Evolutionary conservation across 1,284 basidiomycete genomes (phyloP).

Genomic region (Psilocybe mexicana): DNA sequence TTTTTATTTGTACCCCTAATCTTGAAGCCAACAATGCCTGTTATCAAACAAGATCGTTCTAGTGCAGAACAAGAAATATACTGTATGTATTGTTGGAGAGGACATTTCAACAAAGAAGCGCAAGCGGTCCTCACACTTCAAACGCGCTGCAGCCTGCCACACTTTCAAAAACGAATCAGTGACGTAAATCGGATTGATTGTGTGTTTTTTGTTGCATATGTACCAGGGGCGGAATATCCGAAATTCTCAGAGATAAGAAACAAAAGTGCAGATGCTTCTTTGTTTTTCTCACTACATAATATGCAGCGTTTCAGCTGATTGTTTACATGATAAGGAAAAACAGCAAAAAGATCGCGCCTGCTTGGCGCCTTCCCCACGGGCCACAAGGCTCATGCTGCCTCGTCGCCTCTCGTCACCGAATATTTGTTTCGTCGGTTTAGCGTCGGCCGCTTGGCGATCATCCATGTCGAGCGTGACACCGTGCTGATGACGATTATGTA

Average conservation of each 20-base stretch:
- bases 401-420: background rate
- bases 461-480: background rate
- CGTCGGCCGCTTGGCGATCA: background rate
- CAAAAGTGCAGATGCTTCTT: background rate
- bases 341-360: background rate
- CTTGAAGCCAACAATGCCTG: background rate
- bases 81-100: background rate
- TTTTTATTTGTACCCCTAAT: background rate
- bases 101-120: too few species aligned
- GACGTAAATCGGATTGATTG: background rate
- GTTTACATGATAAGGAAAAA: background rate
- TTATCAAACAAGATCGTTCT: background rate
- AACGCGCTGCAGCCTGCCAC: background rate
- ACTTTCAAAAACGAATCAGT: background rate
- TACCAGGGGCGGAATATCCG: background rate
- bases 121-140: too few species aligned
- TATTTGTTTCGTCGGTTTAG: background rate
- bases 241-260: conserved; percentile 3
- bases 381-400: too few species aligned
- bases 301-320: background rate
- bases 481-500: background rate
- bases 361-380: background rate
- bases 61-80: too few species aligned
- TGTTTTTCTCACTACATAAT: background rate
- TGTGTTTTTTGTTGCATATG: background rate